phyloP scores from a whole-genome alignment of 306 rosid species.

The Gleditsia sinensis region DNA sequence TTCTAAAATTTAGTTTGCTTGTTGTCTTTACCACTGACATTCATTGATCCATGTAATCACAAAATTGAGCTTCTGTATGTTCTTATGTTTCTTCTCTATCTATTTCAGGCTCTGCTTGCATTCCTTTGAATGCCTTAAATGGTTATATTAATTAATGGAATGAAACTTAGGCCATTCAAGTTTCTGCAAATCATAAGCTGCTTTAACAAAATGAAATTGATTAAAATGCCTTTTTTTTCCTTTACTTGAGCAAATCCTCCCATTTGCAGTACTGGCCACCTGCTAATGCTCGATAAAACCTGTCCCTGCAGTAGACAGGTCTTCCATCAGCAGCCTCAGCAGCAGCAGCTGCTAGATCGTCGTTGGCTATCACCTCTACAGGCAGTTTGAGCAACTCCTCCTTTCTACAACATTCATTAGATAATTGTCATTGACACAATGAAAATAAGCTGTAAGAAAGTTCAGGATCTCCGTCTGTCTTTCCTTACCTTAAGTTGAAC shows the following conservation, averaged over 20 bases:
- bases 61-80: not conserved
- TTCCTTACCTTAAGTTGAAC: conserved; percentile 64
- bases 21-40: conserved; percentile 10
- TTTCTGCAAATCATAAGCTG: conserved; percentile 39
- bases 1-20: not conserved
- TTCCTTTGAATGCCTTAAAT: conserved; percentile 33
- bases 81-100: conserved; percentile 21
- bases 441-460: conserved; percentile 6
- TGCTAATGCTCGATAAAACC: conserved; percentile 91
- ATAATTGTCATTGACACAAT: conserved; percentile 14
- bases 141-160: conserved; percentile 19
- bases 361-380: conserved; percentile 69
- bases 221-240: not conserved
- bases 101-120: conserved; percentile 29
- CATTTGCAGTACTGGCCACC: conserved; percentile 99
- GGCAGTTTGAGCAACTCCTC: conserved; percentile 93
- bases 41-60: not conserved
- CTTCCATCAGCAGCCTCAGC: conserved; percentile 98
- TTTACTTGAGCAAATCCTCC: conserved; percentile 82
- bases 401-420: conserved; percentile 55
- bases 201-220: conserved; percentile 34
- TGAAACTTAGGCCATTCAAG: conserved; percentile 32
- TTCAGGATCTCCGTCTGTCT: conserved; percentile 27
- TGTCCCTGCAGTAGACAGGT: conserved; percentile 97
- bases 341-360: conserved; percentile 96